Percentiles rank a stretch among this genome's conserved stretches.
Conservation (phyloP, 768 basidiomycete species). For the Amanita jacksonii region DNA sequence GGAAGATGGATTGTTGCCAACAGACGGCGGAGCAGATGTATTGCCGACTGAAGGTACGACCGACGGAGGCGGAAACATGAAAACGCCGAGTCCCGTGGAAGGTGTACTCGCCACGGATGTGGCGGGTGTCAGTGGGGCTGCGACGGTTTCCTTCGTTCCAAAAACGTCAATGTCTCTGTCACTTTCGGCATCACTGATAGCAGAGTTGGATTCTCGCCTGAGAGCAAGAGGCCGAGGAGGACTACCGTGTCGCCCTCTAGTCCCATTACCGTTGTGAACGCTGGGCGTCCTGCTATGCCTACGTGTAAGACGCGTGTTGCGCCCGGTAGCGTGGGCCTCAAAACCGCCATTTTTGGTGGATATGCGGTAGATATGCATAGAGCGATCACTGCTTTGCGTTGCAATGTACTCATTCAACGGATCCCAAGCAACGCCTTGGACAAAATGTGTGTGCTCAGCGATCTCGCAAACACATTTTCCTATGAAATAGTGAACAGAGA, state of each 20-base stretch:
- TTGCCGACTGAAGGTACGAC: slow-evolving; percentile 5
- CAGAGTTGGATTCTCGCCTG: slow-evolving; percentile 6
- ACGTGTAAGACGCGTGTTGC: slow-evolving; percentile 70
- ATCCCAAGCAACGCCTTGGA: slow-evolving; percentile 99
- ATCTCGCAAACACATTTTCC: slow-evolving; percentile 86
- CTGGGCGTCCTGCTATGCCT: slow-evolving; percentile 68
- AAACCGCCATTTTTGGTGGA: slow-evolving; percentile 70
- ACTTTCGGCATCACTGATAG: slow-evolving; percentile 50
- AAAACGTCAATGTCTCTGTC: slow-evolving; percentile 27
- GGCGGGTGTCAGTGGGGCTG: slow-evolving; percentile 48
- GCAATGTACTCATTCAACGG: slow-evolving; percentile 96
- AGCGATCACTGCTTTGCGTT: slow-evolving; percentile 92
- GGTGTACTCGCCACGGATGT: slow-evolving; percentile 63
- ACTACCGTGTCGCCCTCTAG: slow-evolving; percentile 2
- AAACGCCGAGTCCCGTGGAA: slow-evolving; percentile 22
- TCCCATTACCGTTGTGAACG: slow-evolving; percentile 24
- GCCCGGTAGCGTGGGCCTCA: slow-evolving; percentile 86
- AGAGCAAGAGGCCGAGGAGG: slow-evolving; percentile 5
- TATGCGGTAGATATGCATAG: slow-evolving; percentile 91
- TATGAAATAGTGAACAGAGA: slow-evolving; percentile 16
- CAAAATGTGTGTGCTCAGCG: slow-evolving; percentile 91
- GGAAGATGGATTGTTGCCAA: slow-evolving; percentile 37
- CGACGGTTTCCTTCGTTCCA: slow-evolving; percentile 20
- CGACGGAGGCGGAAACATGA: slow-evolving; percentile 60
- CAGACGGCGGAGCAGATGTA: slow-evolving; percentile 6